Conservation (phyloP, 2,329 filamentous ascomycete genomes). For the Xylaria sp. region DNA sequence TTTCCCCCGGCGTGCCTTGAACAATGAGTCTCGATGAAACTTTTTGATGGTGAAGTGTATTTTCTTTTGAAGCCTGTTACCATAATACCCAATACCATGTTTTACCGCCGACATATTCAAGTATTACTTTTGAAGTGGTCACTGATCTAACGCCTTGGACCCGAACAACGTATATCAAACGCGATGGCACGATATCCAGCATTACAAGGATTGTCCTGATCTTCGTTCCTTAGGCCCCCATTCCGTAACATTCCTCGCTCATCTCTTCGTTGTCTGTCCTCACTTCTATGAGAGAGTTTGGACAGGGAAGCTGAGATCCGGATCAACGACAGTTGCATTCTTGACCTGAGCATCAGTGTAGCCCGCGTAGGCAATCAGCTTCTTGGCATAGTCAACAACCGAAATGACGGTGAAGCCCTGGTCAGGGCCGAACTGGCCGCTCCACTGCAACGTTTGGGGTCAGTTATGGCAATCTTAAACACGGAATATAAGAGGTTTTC, state of each 20-base stretch:
- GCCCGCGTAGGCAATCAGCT: constrained; percentile 62
- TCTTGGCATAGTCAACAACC: constrained; percentile 58
- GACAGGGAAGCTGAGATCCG: constrained; percentile 55
- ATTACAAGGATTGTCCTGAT: not conserved
- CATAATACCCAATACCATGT: not conserved
- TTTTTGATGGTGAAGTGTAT: not conserved
- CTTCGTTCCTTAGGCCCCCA: too few species aligned
- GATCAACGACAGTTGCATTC: constrained; percentile 58
- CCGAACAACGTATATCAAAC: not conserved
- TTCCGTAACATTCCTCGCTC: too few species aligned
- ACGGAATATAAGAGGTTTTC: not conserved
- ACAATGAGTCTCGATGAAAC: too few species aligned
- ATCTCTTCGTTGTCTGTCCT: not conserved
- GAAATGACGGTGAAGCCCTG: constrained; percentile 66
- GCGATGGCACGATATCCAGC: not conserved
- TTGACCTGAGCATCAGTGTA: constrained; percentile 64
- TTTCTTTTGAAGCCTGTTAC: not conserved
- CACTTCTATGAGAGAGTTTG: constrained; percentile 36
- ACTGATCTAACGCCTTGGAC: not conserved
- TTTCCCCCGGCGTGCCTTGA: too few species aligned
- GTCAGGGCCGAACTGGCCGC: constrained; percentile 63
- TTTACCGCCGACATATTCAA: not conserved
- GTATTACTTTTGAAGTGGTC: not conserved
- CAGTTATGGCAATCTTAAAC: not conserved
- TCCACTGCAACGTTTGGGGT: constrained; percentile 54